Percentiles rank a stretch among this genome's conserved stretches.
These are phyloP conservation scores for Neonectria faginata DNA, from an alignment of 2,329 filamentous ascomycete genomes.

Conservation along the genomic window DNA sequence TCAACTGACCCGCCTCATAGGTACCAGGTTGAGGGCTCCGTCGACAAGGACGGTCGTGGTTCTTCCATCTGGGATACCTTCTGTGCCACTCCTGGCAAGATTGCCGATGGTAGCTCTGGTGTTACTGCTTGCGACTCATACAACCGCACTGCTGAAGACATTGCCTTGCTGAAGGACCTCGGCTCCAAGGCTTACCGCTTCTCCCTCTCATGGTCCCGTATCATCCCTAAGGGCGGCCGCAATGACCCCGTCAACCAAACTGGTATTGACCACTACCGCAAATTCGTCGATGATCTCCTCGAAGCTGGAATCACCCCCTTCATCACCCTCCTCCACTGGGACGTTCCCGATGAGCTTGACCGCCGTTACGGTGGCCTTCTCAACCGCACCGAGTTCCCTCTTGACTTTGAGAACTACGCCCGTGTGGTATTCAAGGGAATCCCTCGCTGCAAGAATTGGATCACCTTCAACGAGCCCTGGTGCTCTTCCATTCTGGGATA, in stretches of 20 bases:
- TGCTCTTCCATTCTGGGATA: slow-evolving; percentile 86
- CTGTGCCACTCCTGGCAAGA: slow-evolving; percentile 83
- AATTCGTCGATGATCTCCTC: slow-evolving; percentile 81
- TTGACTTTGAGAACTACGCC: slow-evolving; percentile 84
- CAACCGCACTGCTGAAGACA: slow-evolving; percentile 81
- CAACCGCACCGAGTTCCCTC: slow-evolving; percentile 84
- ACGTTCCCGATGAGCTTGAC: slow-evolving; percentile 82
- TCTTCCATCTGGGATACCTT: slow-evolving; percentile 94
- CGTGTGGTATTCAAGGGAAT: slow-evolving; percentile 80
- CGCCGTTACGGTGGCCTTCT: slow-evolving; percentile 84
- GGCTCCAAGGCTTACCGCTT: slow-evolving; percentile 84
- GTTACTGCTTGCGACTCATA: slow-evolving; percentile 88
- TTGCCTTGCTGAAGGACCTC: slow-evolving; percentile 78
- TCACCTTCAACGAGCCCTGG: slow-evolving; percentile 92
- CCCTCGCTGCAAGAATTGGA: slow-evolving; percentile 86
- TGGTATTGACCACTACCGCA: slow-evolving; percentile 81
- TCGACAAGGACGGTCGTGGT: slow-evolving; percentile 79
- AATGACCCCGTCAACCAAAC: slow-evolving; percentile 83
- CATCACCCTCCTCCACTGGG: slow-evolving; percentile 90
- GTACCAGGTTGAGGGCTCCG: slow-evolving; percentile 88
- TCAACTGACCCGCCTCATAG: slow-evolving; percentile 57
- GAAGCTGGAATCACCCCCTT: slow-evolving; percentile 82
- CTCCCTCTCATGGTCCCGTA: slow-evolving; percentile 85
- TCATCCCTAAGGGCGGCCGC: slow-evolving; percentile 87
- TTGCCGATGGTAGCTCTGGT: slow-evolving; percentile 80